Evolutionary conservation across 495 filamentous ascomycete genomes (phyloP).

Genomic region (Neurospora intermedia): DNA sequence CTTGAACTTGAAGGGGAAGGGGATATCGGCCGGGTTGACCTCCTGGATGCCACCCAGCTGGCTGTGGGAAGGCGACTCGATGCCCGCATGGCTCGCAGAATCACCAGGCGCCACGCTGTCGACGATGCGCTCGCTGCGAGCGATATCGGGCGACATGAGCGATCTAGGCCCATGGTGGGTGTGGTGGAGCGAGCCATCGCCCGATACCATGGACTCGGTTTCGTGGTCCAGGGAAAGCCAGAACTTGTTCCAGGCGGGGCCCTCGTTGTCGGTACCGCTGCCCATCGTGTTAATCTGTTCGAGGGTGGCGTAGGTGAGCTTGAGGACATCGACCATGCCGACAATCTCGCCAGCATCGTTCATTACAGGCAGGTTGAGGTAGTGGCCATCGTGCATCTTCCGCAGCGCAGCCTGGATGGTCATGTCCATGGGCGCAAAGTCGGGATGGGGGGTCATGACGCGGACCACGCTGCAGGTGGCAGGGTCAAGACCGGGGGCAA

Average conservation of each 20-base stretch:
- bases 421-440: constrained; percentile 98
- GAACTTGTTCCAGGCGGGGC: constrained; percentile 98
- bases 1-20: constrained; percentile 99
- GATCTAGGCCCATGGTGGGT: constrained; percentile 33
- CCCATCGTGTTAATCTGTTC: constrained; percentile 75
- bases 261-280: constrained; percentile 68
- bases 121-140: constrained; percentile 39
- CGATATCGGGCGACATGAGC: constrained; percentile 67
- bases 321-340: constrained; percentile 97
- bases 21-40: constrained; percentile 49
- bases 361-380: constrained; percentile 97
- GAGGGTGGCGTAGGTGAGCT: constrained; percentile 93
- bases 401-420: constrained; percentile 94
- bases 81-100: constrained; percentile 85
- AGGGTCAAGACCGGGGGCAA: constrained; percentile 91
- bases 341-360: constrained; percentile 95
- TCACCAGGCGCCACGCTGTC: constrained; percentile 86
- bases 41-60: constrained; percentile 31
- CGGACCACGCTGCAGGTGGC: constrained; percentile 92
- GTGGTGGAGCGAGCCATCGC: constrained; percentile 54
- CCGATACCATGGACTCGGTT: constrained; percentile 92
- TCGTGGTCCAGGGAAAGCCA: constrained; percentile 96
- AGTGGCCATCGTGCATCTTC: constrained; percentile 99
- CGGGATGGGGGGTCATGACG: constrained; percentile 97
- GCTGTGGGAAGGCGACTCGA: constrained; percentile 64